Conservation (phyloP, 2,329 filamentous ascomycete species). For the Penicillium sp. region DNA sequence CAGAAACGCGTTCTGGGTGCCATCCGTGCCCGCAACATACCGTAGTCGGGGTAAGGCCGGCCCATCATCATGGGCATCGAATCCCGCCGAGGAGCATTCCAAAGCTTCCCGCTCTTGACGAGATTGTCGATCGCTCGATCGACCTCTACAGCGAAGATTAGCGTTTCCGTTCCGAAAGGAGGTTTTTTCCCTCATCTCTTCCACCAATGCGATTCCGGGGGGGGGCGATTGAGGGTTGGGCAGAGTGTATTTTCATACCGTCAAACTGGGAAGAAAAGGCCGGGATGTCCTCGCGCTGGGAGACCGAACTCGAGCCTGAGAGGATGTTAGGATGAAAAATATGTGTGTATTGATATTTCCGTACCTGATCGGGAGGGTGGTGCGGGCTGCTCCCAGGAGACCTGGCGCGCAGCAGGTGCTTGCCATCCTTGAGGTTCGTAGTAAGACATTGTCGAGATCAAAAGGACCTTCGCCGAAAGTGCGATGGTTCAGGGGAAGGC, state of each 20-base stretch:
- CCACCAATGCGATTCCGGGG: not conserved
- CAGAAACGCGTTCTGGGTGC: conserved; percentile 25
- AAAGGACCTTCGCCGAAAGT: conserved; percentile 13
- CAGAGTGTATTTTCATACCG: conserved; percentile 58
- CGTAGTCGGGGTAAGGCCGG: conserved; percentile 60
- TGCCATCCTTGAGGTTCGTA: conserved; percentile 69
- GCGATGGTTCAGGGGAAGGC: conserved; percentile 25
- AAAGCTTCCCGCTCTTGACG: conserved; percentile 94
- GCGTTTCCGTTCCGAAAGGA: conserved; percentile 9
- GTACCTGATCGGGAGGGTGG: conserved; percentile 73
- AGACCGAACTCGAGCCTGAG: conserved; percentile 72
- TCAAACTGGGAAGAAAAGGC: conserved; percentile 89
- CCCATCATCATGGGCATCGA: conserved; percentile 68
- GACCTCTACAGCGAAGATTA: conserved; percentile 67
- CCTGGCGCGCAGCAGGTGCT: conserved; percentile 59
- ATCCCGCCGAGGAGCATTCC: conserved; percentile 74
- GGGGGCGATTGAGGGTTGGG: not conserved
- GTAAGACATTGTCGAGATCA: conserved; percentile 56
- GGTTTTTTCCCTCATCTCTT: not conserved
- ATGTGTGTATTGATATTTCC: conserved; percentile 19
- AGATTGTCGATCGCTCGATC: conserved; percentile 95
- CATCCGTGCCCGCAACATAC: conserved; percentile 49
- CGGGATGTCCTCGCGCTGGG: conserved; percentile 70
- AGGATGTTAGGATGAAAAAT: conserved; percentile 9
- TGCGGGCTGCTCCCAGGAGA: conserved; percentile 71